These are phyloP conservation scores for rapeseed (Brassica napus) DNA, from an alignment of 345 rosid genomes.

Conservation along the genomic window DNA sequence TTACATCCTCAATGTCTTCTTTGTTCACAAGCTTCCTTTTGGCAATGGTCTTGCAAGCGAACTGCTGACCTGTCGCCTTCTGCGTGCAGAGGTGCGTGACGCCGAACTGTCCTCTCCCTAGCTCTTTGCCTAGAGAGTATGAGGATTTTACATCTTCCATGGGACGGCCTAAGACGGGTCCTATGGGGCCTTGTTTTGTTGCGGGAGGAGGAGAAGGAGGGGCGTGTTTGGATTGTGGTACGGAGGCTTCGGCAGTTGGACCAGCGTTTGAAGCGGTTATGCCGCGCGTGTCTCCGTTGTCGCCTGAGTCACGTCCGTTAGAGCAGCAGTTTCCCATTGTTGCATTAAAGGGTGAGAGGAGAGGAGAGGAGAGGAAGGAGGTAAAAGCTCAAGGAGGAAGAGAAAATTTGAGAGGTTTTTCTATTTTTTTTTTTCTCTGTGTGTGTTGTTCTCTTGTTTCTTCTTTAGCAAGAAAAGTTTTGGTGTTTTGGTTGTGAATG, in stretches of 20 bases:
- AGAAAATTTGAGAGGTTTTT: slow-evolving; percentile 20
- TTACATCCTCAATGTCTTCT: slow-evolving; percentile 70
- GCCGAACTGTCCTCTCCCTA: slow-evolving; percentile 74
- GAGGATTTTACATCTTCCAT: slow-evolving; percentile 64
- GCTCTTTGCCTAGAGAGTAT: slow-evolving; percentile 62
- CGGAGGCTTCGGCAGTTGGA: slow-evolving; percentile 35
- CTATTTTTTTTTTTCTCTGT: background rate
- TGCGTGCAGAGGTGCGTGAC: slow-evolving; percentile 62
- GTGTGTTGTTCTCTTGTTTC: slow-evolving; percentile 30
- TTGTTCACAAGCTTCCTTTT: slow-evolving; percentile 62
- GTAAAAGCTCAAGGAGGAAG: background rate
- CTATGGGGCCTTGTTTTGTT: slow-evolving; percentile 40
- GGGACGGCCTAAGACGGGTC: slow-evolving; percentile 61
- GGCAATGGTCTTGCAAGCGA: slow-evolving; percentile 73
- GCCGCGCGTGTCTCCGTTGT: slow-evolving; percentile 20
- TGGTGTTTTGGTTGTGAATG: slow-evolving; percentile 36
- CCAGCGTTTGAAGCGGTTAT: background rate
- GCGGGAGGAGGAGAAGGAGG: slow-evolving; percentile 43
- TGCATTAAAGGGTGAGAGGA: background rate
- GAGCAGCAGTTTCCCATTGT: slow-evolving; percentile 85
- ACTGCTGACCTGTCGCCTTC: slow-evolving; percentile 54
- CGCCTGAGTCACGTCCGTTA: slow-evolving; percentile 38
- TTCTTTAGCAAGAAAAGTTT: slow-evolving; percentile 39
- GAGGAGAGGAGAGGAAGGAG: slow-evolving; percentile 34
- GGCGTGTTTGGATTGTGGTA: slow-evolving; percentile 33